Base-by-base conservation (phyloP, 305 asterid species). In the Fraxinus nigra region DNA sequence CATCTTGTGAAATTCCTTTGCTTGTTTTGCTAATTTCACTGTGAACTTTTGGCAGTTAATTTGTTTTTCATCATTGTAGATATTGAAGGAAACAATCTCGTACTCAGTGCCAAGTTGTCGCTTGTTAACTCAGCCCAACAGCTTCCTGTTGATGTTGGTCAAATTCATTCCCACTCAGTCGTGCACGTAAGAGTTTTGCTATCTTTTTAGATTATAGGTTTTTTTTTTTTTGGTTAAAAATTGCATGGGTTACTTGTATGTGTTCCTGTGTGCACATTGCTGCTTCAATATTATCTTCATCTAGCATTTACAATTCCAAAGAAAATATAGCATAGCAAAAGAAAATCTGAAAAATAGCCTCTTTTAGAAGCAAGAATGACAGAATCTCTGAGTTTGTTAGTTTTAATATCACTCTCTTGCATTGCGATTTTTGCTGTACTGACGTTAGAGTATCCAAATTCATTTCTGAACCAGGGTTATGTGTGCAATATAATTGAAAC, bases 51-150 rank as follows among this genome's bases (percentile, higher is more conserved):
- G 37, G 16, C 54, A 24, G 20, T 22, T 77, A 74, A 38, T 61
- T 75, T 75, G 22, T 22, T 51, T 43, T 63, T 79, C 77, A 82
- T 87, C 76, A 32, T 76, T 88, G 88, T 89, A 96, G 99, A 94
- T 88, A 84, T 87, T 76, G 98, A 93, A 88, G 97, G 98, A 76
- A 88, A 89, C 89, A 91, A 88, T 85, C 85, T 91, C 37, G 80
- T 93, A 59, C 97, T 96, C 78, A 86, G 94, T 82, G 98, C 98
- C 56, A 96, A 96, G 89, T 85, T 87, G 86, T 93, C 99, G 54
- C 92, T 96, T 46, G 86, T 93, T 82, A 88, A 87, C 79, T 89
- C 97, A 77, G 84, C 83, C 67, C 82, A 84, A 59, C 90, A 92
- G 86, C 97, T 96, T 86, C 99, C 99, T 33, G 83, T 80, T 85